Base-by-base conservation (phyloP, 371 early-diverging fungal genomes). In the Rozella allomycis region DNA sequence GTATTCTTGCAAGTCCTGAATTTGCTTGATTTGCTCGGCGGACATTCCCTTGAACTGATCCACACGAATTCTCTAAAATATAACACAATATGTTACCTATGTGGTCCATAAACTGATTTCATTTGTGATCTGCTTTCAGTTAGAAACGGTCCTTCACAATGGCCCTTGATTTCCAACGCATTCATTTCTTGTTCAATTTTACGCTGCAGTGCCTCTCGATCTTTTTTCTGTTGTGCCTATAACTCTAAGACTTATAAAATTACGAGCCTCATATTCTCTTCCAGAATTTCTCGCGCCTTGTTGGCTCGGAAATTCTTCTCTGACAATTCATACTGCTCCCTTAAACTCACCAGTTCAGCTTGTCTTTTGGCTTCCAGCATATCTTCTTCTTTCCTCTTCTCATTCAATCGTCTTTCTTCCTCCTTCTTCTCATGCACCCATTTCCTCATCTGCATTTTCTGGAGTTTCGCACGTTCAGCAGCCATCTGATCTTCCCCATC, bases 41-140 rank as follows among this genome's bases (percentile, higher is more conserved):
- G 58, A 49, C 35, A 58, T 54, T 22, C 58, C 61, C 34, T 61
- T 61, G 44, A 57, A 61, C 9, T 48, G 26, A 33, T 61, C 61
- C 11, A 54, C 56, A 7, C 58, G 44, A 13, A 56, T 40, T 28
- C 58, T 60, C 17, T 1, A 3, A 30, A 13, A 30, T 32, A 14
- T 25, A 22, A 20, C 3, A 32, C 9, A 38, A 11, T 19, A 36
- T 9, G 18, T n/a, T n/a, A 23, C 28, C 3, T 5, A 18, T 32
- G 21, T 27, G 40, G 17, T 25, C 8, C 16, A 19, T 14, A 50
- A 19, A 53, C 51, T 5, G 60, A 54, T 9, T 25, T n/a, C n/a
- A n/a, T n/a, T n/a, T n/a, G n/a, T n/a, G n/a, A n/a, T n/a, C n/a
- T n/a, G n/a, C n/a, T 35, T 38, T 60, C 60, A 3, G 54, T 55